phyloP scores from a whole-genome alignment of 805 yeast species.

The Barnettozyma botsteinii region DNA sequence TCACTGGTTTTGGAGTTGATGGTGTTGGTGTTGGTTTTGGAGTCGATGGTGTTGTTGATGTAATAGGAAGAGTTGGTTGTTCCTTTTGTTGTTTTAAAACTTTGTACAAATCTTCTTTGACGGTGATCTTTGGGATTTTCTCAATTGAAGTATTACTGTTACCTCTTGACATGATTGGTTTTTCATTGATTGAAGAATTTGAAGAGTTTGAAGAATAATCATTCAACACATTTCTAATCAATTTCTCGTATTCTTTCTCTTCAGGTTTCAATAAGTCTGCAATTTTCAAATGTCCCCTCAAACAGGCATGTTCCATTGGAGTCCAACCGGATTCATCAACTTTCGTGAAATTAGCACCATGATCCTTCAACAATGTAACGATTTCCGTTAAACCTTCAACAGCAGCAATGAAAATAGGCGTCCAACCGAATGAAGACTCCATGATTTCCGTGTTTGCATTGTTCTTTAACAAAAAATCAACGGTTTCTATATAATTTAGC shows the following conservation, averaged over 20 bases:
- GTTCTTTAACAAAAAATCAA: constrained; percentile 44
- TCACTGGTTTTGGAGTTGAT: constrained; percentile 44
- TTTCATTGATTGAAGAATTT: constrained; percentile 14
- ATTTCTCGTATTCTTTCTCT: constrained; percentile 31
- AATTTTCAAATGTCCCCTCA: constrained; percentile 77
- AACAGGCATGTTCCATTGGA: constrained; percentile 93
- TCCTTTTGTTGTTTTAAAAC: constrained; percentile 8
- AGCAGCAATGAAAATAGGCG: constrained; percentile 86
- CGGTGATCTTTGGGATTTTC: constrained; percentile 14
- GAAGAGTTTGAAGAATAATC: constrained; percentile 13
- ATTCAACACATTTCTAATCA: constrained; percentile 5
- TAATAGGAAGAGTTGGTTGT: not conserved
- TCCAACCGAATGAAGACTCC: constrained; percentile 85
- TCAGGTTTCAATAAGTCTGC: constrained; percentile 55
- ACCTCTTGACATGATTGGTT: constrained; percentile 4
- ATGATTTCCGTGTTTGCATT: constrained; percentile 73
- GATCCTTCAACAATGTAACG: constrained; percentile 46
- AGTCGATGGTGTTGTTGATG: not conserved
- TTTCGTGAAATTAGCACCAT: constrained; percentile 48
- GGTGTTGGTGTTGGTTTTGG: not conserved
- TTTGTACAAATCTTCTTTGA: constrained; percentile 18
- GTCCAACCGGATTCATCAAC: constrained; percentile 91
- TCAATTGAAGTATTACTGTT: constrained; percentile 17
- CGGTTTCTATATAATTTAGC: constrained; percentile 48
- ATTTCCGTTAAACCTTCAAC: constrained; percentile 69